Conservation (phyloP, 2,329 filamentous ascomycete genomes). For the Thelonectria blattea region DNA sequence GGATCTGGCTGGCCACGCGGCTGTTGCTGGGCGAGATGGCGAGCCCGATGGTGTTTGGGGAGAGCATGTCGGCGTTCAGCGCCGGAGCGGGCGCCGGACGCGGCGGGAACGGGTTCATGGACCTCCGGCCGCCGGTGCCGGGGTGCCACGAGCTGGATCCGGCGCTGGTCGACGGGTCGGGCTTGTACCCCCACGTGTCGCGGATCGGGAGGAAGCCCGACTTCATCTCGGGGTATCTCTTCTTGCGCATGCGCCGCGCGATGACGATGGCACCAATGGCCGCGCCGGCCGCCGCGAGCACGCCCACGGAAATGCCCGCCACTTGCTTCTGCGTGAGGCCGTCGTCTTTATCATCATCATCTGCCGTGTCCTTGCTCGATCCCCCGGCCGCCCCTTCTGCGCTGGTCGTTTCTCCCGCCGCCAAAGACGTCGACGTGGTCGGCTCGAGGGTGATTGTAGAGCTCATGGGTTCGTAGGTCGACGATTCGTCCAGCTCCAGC, state of each 20-base stretch:
- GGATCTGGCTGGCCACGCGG: conserved; percentile 30
- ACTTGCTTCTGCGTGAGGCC: conserved; percentile 53
- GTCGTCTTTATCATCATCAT: conserved; percentile 19
- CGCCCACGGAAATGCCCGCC: conserved; percentile 63
- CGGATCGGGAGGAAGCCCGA: conserved; percentile 47
- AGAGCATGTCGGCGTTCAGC: conserved; percentile 39
- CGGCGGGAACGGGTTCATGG: conserved; percentile 27
- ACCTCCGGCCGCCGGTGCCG: conserved; percentile 29
- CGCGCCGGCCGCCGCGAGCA: conserved; percentile 55
- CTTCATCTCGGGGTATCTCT: conserved; percentile 46
- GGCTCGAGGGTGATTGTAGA: conserved; percentile 5
- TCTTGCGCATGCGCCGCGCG: conserved; percentile 49
- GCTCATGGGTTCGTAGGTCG: not conserved
- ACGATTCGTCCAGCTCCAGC: not conserved
- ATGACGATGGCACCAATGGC: conserved; percentile 56
- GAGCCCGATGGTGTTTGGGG: conserved; percentile 50
- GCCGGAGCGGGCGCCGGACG: conserved; percentile 36
- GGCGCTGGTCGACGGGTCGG: conserved; percentile 36
- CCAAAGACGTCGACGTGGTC: conserved; percentile 20
- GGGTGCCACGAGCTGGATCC: conserved; percentile 38
- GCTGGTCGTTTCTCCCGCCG: conserved; percentile 22
- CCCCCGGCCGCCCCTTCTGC: conserved; percentile 26
- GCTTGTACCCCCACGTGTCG: conserved; percentile 46
- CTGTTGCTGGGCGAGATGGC: conserved; percentile 47
- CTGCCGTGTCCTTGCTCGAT: conserved; percentile 20